Conservation (phyloP, 2,329 filamentous ascomycete species). For the Cytospora paraplurivora region DNA sequence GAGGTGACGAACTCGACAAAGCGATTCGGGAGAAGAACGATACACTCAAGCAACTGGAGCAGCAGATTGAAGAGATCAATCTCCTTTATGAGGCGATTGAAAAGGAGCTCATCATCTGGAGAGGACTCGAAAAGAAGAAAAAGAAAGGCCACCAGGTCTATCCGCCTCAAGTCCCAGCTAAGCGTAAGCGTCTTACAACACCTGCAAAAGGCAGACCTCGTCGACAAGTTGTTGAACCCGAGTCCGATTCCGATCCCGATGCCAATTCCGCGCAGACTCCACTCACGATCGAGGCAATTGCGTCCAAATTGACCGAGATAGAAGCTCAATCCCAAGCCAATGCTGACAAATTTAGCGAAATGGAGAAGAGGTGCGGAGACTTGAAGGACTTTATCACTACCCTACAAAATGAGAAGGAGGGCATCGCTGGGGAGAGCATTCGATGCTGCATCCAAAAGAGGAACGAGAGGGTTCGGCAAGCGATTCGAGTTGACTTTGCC, state of each 20-base stretch:
- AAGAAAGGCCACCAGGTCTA: neutral
- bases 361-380: neutral
- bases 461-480: neutral
- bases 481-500: slow-evolving; percentile 13
- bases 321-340: neutral
- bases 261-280: neutral
- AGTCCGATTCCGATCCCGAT: neutral
- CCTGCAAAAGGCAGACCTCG: neutral
- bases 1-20: neutral
- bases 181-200: slow-evolving; percentile 5
- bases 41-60: neutral
- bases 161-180: slow-evolving; percentile 2
- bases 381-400: neutral
- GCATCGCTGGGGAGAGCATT: neutral
- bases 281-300: neutral
- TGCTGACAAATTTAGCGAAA: neutral
- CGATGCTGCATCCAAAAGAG: slow-evolving; percentile 15
- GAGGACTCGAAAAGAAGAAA: neutral
- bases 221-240: neutral
- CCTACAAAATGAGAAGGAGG: neutral
- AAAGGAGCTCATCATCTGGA: neutral
- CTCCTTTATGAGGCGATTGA: neutral
- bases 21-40: neutral
- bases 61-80: neutral
- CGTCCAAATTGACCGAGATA: neutral